A percentile compares a stretch with the other conserved stretches of the same genome.
phyloP scores from a whole-genome alignment of 768 basidiomycete species.

The Phanerochaete sordida region DNA sequence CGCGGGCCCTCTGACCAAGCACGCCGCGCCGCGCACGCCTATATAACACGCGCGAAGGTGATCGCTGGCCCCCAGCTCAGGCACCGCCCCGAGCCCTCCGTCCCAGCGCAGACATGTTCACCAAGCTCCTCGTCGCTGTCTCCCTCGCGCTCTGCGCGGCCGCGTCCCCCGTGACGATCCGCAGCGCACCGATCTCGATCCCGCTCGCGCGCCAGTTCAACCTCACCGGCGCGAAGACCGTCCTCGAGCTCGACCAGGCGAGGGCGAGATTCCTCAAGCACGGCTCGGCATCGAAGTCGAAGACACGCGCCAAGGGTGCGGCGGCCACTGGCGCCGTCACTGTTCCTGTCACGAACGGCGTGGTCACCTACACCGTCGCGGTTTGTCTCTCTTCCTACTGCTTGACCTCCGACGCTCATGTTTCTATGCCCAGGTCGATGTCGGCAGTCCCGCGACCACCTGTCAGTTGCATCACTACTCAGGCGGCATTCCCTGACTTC shows the following conservation, averaged over 20 bases:
- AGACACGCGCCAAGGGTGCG: conserved; percentile 12
- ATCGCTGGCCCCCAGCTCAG: too few relatives aligned
- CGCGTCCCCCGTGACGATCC: conserved; percentile 22
- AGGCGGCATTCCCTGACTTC: not conserved
- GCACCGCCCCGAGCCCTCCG: too few relatives aligned
- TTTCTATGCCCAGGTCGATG: not conserved
- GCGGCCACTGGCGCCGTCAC: not conserved
- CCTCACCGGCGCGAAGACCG: conserved; percentile 41
- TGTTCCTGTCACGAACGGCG: conserved; percentile 9
- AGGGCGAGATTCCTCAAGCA: conserved; percentile 43
- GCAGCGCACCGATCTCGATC: conserved; percentile 32
- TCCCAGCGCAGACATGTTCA: not conserved
- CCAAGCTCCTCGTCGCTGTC: conserved; percentile 18
- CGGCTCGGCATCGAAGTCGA: conserved; percentile 33
- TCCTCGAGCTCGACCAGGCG: conserved; percentile 48
- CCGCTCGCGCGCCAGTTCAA: conserved; percentile 52
- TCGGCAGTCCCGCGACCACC: conserved; percentile 7
- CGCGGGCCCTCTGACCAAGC: not conserved
- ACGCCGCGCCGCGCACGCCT: not conserved
- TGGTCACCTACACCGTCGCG: conserved; percentile 1
- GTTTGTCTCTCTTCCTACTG: not conserved
- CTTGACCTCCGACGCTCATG: not conserved
- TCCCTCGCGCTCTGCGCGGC: conserved; percentile 18
- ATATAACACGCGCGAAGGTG: not conserved
- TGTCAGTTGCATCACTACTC: not conserved